Evolutionary conservation across 2,329 filamentous ascomycete species (phyloP).

Genomic region (Graphium sp.): DNA sequence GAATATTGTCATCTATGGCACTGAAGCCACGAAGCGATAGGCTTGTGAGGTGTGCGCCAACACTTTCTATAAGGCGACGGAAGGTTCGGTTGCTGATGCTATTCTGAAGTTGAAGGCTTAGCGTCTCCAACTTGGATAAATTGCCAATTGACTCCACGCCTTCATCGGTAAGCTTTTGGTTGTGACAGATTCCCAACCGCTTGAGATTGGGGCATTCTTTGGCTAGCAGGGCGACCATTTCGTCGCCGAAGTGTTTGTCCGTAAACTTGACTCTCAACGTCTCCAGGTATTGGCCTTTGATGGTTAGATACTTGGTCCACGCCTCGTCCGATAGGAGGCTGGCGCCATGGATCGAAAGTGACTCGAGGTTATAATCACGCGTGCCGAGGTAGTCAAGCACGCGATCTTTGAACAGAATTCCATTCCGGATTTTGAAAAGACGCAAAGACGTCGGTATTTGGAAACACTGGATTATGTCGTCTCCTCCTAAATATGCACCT

Average conservation of each 20-base stretch:
- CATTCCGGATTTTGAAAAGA: conserved; percentile 61
- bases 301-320: conserved; percentile 55
- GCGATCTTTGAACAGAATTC: conserved; percentile 79
- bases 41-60: conserved; percentile 55
- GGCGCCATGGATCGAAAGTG: conserved; percentile 65
- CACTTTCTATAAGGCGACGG: conserved; percentile 37
- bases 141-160: conserved; percentile 49
- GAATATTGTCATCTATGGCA: conserved; percentile 49
- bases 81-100: conserved; percentile 39
- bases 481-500: conserved; percentile 45
- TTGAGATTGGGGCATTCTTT: conserved; percentile 49
- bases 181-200: conserved; percentile 67
- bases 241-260: conserved; percentile 65
- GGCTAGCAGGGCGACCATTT: conserved; percentile 44
- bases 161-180: conserved; percentile 52
- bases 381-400: conserved; percentile 68
- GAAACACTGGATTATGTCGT: conserved; percentile 71
- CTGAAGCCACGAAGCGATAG: conserved; percentile 59
- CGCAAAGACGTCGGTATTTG: conserved; percentile 54
- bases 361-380: conserved; percentile 50
- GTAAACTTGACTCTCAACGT: conserved; percentile 68
- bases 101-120: conserved; percentile 53
- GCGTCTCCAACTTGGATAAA: conserved; percentile 49
- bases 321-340: conserved; percentile 65
- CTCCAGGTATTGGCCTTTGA: conserved; percentile 48